phyloP scores from a whole-genome alignment of 2,329 filamentous ascomycete species.

The Phoma sp. region DNA sequence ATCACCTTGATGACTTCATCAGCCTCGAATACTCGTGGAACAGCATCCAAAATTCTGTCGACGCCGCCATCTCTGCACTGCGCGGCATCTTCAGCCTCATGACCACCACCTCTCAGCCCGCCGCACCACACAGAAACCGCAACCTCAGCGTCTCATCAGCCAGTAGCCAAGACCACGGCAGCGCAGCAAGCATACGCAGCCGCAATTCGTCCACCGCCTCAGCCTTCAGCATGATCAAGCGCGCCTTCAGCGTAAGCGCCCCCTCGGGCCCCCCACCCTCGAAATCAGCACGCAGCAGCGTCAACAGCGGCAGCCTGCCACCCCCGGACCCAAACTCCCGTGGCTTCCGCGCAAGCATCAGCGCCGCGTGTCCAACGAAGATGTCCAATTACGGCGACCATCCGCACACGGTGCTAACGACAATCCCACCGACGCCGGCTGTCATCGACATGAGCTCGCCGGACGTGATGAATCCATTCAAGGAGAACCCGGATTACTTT shows the following conservation, averaged over 20 bases:
- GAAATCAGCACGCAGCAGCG: slow-evolving; percentile 26
- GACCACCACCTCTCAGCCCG: slow-evolving; percentile 27
- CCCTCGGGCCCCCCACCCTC: slow-evolving; percentile 27
- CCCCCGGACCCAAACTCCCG: slow-evolving; percentile 42
- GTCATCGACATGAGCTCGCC: slow-evolving; percentile 22
- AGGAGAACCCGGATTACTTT: slow-evolving; percentile 41
- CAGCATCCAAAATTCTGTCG: slow-evolving; percentile 51
- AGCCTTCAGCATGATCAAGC: slow-evolving; percentile 36
- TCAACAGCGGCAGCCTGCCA: slow-evolving; percentile 5
- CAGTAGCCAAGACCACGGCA: slow-evolving; percentile 20
- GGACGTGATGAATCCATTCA: slow-evolving; percentile 47
- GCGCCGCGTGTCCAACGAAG: slow-evolving; percentile 48
- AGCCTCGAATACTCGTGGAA: slow-evolving; percentile 54
- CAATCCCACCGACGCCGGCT: slow-evolving; percentile 52
- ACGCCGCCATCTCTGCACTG: slow-evolving; percentile 51
- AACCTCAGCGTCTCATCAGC: slow-evolving; percentile 39
- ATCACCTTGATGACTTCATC: slow-evolving; percentile 54
- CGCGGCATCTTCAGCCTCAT: slow-evolving; percentile 56
- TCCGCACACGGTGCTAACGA: slow-evolving; percentile 42
- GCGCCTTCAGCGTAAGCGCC: slow-evolving; percentile 31
- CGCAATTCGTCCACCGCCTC: slow-evolving; percentile 37
- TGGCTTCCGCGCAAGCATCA: slow-evolving; percentile 38
- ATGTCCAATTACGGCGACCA: slow-evolving; percentile 43
- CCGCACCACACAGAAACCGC: slow-evolving; percentile 13
- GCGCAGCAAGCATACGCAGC: slow-evolving; percentile 22